Base-by-base conservation (phyloP, 2,329 filamentous ascomycete genomes). In the Cladosporium sp. region DNA sequence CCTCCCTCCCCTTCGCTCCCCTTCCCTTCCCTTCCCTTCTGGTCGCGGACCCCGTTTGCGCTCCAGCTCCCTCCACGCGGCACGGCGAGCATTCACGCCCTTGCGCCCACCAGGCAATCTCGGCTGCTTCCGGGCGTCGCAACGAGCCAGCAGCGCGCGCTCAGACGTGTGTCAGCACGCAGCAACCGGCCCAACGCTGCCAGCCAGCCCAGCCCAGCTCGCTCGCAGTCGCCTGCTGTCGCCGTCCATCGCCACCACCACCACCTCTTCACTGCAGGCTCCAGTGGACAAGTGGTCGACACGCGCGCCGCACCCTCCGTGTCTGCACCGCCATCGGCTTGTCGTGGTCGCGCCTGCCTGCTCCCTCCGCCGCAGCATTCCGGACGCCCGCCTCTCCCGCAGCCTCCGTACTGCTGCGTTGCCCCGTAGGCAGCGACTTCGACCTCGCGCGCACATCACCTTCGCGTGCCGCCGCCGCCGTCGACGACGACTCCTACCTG, bases 231-330 rank as follows among this genome's bases (percentile, higher is more conserved):
- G 18, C 14, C 42, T 18, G 31, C 43, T 13, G 8, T 31, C 43
- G 43, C 18, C 16, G n/a, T 18, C 43, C 9, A 10, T n/a, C 22
- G 22, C 35, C 35, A 35, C 34, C n/a, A 35, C 34, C n/a, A 35
- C 34, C 34, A 34, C 48, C 31, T 49, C 46, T 41, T 40, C 46
- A 49, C 46, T 49, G 46, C 46, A 49, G 46, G 46, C 35, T 18
- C 33, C 44, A 46, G 44, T 46, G 44, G 19, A 41, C 46, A 34
- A 38, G 46, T 49, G 46, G 46, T 49, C 44, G 28, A 33, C 31
- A 38, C 45, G 28, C 6, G 13, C 34, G n/a, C 34, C 4, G 34
- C 34, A 38, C 35, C n/a, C 35, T 38, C 13, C 35, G 13, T 38
- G n/a, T 14, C 35, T 35, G 34, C n/a, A 35, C 34, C 40, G 46